Percentiles rank a stretch among this genome's conserved stretches.
Evolutionary conservation across 805 yeast species (phyloP).

Genomic region (Debaryomyces castellii): DNA sequence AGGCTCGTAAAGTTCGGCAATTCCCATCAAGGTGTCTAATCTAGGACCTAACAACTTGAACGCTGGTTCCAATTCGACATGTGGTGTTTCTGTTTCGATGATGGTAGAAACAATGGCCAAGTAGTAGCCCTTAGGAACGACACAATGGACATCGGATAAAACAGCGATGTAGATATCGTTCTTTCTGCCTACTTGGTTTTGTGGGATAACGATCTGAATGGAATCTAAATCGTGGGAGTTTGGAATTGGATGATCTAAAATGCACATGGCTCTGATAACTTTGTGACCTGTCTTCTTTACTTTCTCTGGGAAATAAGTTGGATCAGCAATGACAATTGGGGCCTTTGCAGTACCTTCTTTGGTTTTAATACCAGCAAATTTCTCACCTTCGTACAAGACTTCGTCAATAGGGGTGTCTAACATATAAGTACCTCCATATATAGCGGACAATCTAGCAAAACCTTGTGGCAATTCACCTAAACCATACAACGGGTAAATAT

Average conservation of each 20-base stretch:
- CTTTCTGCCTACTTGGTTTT: slow-evolving; percentile 88
- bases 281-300: slow-evolving; percentile 70
- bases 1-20: slow-evolving; percentile 89
- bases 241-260: slow-evolving; percentile 86
- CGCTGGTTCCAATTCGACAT: slow-evolving; percentile 89
- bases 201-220: slow-evolving; percentile 92
- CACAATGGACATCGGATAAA: slow-evolving; percentile 85
- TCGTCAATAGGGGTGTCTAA: slow-evolving; percentile 94
- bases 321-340: slow-evolving; percentile 93
- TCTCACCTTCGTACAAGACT: slow-evolving; percentile 65
- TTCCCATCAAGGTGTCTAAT: slow-evolving; percentile 88
- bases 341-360: slow-evolving; percentile 92
- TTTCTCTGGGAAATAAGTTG: slow-evolving; percentile 90
- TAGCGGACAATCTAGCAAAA: slow-evolving; percentile 93
- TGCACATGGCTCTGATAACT: slow-evolving; percentile 84
- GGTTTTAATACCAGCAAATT: slow-evolving; percentile 80
- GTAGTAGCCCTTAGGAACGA: slow-evolving; percentile 83
- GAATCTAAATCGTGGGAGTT: slow-evolving; percentile 82
- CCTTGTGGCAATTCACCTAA: slow-evolving; percentile 99
- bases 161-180: slow-evolving; percentile 94
- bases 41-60: slow-evolving; percentile 82
- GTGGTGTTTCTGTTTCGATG: slow-evolving; percentile 91
- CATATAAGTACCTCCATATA: slow-evolving; percentile 98
- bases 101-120: slow-evolving; percentile 93
- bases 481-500: slow-evolving; percentile 93